These are phyloP conservation scores for Fraxinus floribunda DNA, from an alignment of 305 asterid genomes.

Conservation along the genomic window DNA sequence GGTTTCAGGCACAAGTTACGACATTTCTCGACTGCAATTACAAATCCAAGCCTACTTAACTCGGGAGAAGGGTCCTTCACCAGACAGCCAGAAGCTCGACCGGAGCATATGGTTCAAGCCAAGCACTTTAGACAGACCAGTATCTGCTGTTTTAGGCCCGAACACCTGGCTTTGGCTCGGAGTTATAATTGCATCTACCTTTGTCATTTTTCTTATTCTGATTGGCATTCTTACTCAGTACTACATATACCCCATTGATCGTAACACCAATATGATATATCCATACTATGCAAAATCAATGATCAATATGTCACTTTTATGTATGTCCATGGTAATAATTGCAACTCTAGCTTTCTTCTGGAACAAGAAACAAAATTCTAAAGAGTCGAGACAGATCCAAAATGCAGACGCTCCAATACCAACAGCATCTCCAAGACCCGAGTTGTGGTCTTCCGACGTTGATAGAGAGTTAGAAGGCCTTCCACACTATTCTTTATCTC, in stretches of 20 bases:
- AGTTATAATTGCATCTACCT: conserved; percentile 53
- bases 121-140: conserved; percentile 33
- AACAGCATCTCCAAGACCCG: conserved; percentile 23
- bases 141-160: conserved; percentile 41
- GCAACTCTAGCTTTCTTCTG: conserved; percentile 41
- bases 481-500: conserved; percentile 29
- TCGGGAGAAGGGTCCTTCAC: conserved; percentile 33
- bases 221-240: conserved; percentile 39
- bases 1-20: conserved; percentile 27
- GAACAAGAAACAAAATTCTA: conserved; percentile 35
- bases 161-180: conserved; percentile 64
- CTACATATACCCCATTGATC: conserved; percentile 43
- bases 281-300: conserved; percentile 32
- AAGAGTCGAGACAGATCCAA: conserved; percentile 29
- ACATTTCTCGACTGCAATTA: conserved; percentile 31
- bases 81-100: conserved; percentile 25
- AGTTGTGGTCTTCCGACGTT: conserved; percentile 11
- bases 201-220: conserved; percentile 45
- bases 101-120: conserved; percentile 42
- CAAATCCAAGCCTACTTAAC: conserved; percentile 56
- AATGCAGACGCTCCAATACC: conserved; percentile 24
- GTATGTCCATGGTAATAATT: conserved; percentile 34
- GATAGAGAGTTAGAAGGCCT: conserved; percentile 44
- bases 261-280: conserved; percentile 31
- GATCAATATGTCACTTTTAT: conserved; percentile 30